Base-by-base conservation (phyloP, 768 basidiomycete genomes). In the Lyophyllum decastes region DNA sequence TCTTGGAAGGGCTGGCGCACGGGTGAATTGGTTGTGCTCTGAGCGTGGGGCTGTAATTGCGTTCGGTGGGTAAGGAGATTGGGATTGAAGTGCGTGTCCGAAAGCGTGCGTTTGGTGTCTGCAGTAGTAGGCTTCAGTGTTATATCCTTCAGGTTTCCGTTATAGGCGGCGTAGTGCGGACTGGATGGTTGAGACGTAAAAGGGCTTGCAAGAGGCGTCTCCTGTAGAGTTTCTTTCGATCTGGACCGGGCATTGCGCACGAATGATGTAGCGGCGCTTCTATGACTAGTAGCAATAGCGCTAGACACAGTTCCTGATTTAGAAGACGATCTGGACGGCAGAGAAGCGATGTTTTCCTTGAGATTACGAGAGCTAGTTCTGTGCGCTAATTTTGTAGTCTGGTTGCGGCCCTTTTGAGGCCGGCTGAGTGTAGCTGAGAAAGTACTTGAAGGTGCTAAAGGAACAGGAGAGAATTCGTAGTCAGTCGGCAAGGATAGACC, bases 21-120 rank as follows among this genome's bases (percentile, higher is more conserved):
- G 22, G 67, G 67, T n/a, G 67, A 66, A 21, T 54, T 63, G 12
- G 55, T 30, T 1, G 65, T 62, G 57, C 65, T 68, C 27, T 62
- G 65, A 27, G 55, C 44, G 35, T 61, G 63, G 22, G n/a, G 17
- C 21, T 54, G 25, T 21, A 33, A 16, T 30, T 56, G 51, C 24
- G n/a, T 30, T 41, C 56, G 57, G 19, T 53, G 47, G 3, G 54
- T 35, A 17, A 63, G 64, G 12, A 68, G 45, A 40, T 66, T 66
- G 21, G 66, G 57, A 40, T 68, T 60, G 41, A 56, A 68, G 45
- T 63, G 57, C n/a, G 64, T 66, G 47, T 68, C 66, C 4, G 61
- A 66, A 22, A 68, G 56, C 14, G 56, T 49, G 25, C 57, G 64
- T 60, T 56, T 65, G 9, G 48, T 19, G 2, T 19, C 19, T 19